Conservation (phyloP, 2,329 filamentous ascomycete species). For the Scedosporium boydii region DNA sequence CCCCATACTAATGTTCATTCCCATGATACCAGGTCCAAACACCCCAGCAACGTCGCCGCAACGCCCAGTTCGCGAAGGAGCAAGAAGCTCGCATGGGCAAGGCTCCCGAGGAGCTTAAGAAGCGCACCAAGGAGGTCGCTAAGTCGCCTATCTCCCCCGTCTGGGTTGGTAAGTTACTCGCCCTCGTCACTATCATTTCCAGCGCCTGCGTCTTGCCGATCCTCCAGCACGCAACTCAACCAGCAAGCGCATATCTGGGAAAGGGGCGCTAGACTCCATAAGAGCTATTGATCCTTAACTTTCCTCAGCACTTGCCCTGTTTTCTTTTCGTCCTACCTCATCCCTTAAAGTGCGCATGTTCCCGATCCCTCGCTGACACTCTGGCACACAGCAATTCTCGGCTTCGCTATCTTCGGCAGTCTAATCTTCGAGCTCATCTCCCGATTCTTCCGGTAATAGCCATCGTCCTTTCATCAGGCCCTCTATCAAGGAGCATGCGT, state of each 20-base stretch:
- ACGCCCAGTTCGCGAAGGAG: slow-evolving; percentile 66
- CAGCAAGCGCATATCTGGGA: no score
- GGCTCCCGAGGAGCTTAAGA: slow-evolving; percentile 54
- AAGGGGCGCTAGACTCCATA: not conserved
- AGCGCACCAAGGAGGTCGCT: slow-evolving; percentile 41
- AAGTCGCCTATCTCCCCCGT: slow-evolving; percentile 57
- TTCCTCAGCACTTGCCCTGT: no score
- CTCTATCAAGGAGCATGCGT: not conserved
- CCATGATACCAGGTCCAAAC: slow-evolving; percentile 45
- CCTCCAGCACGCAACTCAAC: not conserved
- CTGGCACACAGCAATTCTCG: slow-evolving; percentile 37
- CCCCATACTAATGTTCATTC: not conserved
- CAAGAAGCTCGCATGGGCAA: slow-evolving; percentile 70
- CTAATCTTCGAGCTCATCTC: slow-evolving; percentile 48
- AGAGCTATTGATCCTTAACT: not conserved
- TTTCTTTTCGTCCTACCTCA: not conserved
- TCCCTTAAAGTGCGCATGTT: not conserved
- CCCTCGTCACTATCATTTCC: not conserved
- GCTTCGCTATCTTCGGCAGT: slow-evolving; percentile 52
- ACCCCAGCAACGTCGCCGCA: slow-evolving; percentile 71
- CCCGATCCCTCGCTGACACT: not conserved
- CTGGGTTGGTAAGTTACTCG: slow-evolving; percentile 46
- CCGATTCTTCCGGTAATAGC: slow-evolving; percentile 34
- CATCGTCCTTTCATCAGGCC: not conserved
- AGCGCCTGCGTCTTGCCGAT: not conserved